phyloP scores from a whole-genome alignment of 495 filamentous ascomycete species.

The Aspergillus baeticus region DNA sequence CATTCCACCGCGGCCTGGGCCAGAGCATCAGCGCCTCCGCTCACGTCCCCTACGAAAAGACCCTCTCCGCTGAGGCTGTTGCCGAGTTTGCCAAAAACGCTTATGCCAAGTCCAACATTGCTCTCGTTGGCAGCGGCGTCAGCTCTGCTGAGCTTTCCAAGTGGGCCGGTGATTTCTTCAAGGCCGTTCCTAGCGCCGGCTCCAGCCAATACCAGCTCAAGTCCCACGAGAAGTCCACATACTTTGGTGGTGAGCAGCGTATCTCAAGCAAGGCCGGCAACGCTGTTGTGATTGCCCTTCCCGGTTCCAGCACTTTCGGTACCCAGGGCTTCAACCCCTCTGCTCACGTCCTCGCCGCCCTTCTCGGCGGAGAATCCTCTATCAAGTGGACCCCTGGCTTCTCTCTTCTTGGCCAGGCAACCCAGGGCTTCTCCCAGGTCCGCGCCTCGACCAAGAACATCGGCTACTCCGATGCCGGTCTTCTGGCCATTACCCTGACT shows the following conservation, averaged over 20 bases:
- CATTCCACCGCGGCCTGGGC: constrained; percentile 94
- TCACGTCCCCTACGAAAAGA: constrained; percentile 67
- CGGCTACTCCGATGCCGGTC: constrained; percentile 91
- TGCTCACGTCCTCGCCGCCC: constrained; percentile 79
- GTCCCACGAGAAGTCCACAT: constrained; percentile 63
- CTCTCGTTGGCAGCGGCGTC: constrained; percentile 85
- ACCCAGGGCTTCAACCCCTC: constrained; percentile 81
- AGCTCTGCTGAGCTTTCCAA: constrained; percentile 73
- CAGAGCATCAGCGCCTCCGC: constrained; percentile 67
- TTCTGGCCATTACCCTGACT: constrained; percentile 76
- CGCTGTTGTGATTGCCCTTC: constrained; percentile 85
- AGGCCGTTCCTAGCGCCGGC: constrained; percentile 39
- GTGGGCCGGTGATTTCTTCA: constrained; percentile 93
- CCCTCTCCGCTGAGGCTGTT: constrained; percentile 70
- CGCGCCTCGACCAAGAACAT: constrained; percentile 68
- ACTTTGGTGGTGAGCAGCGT: constrained; percentile 92
- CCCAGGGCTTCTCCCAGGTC: constrained; percentile 62
- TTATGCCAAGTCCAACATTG: constrained; percentile 86
- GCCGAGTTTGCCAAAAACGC: constrained; percentile 69
- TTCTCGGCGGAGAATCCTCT: constrained; percentile 84
- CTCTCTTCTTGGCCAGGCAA: constrained; percentile 79
- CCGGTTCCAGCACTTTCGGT: constrained; percentile 74
- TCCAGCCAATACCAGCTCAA: constrained; percentile 38
- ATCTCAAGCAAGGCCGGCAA: constrained; percentile 72
- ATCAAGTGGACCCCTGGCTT: constrained; percentile 98